Conservation (phyloP, 139 green algal genomes). For the Diplosphaera chodatii region DNA sequence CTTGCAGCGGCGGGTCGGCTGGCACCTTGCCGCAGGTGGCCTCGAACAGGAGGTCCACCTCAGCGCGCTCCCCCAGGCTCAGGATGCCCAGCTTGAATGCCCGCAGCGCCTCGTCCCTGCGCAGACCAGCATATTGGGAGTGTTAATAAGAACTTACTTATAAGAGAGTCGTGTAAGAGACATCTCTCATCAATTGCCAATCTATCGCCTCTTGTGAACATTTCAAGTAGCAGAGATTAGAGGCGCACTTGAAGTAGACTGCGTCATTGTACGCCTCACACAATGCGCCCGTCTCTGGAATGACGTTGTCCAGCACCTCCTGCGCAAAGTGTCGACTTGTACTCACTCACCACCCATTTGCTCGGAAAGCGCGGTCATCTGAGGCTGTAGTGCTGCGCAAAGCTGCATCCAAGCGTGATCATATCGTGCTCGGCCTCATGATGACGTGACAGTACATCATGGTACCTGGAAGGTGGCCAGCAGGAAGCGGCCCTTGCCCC, state of each 20-base stretch:
- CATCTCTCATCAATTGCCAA: no score
- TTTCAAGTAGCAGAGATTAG: neutral
- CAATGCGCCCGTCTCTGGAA: slow-evolving; percentile 4
- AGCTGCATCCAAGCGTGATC: no score
- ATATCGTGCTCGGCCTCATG: no score
- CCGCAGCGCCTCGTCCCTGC: slow-evolving; percentile 34
- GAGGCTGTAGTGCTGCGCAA: no score
- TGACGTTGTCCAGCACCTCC: neutral
- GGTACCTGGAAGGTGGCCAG: slow-evolving; percentile 41
- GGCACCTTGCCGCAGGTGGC: slow-evolving; percentile 18
- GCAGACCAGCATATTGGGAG: neutral
- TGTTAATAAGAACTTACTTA: no score
- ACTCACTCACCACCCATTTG: no score
- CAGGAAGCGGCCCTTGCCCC: slow-evolving; percentile 39
- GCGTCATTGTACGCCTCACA: slow-evolving; percentile 53
- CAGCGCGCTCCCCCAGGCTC: slow-evolving; percentile 47
- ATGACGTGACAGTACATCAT: no score
- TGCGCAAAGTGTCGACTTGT: no score
- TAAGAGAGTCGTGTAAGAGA: no score
- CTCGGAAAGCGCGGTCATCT: no score
- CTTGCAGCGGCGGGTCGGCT: no score
- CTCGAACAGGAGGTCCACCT: slow-evolving; percentile 47
- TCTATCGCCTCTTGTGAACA: no score
- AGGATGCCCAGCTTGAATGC: slow-evolving; percentile 63
- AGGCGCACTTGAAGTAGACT: slow-evolving; percentile 45